Evolutionary conservation across 768 basidiomycete genomes (phyloP).

Genomic region (Boletus reticulatus): DNA sequence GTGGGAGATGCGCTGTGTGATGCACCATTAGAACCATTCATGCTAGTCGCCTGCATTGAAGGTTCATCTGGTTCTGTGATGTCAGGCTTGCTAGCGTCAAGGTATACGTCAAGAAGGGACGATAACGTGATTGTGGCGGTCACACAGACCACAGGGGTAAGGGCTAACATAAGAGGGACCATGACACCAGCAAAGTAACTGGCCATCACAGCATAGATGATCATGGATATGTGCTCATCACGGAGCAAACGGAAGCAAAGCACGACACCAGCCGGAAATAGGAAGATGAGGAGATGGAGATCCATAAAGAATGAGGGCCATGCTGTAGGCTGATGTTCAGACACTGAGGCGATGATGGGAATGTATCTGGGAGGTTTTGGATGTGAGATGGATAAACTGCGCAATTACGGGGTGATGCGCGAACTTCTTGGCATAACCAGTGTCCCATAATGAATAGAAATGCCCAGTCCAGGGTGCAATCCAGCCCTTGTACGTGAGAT

Average conservation of each 20-base stretch:
- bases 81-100: slow-evolving; percentile 79
- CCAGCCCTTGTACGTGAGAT: slow-evolving; percentile 92
- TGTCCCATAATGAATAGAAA: slow-evolving; percentile 99
- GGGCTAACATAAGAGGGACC: slow-evolving; percentile 97
- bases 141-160: slow-evolving; percentile 97
- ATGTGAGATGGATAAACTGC: not conserved
- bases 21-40: slow-evolving; percentile 12
- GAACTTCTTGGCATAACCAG: slow-evolving; percentile 97
- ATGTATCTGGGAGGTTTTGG: slow-evolving; percentile 60
- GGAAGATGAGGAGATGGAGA: slow-evolving; percentile 94
- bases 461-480: slow-evolving; percentile 99
- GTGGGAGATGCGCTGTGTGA: slow-evolving; percentile 23
- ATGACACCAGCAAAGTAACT: slow-evolving; percentile 99
- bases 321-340: slow-evolving; percentile 99
- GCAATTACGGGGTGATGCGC: slow-evolving; percentile 16
- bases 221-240: slow-evolving; percentile 97
- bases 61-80: slow-evolving; percentile 5
- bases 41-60: not conserved
- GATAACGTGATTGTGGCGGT: slow-evolving; percentile 89
- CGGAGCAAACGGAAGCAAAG: slow-evolving; percentile 92
- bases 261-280: slow-evolving; percentile 97
- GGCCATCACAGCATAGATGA: slow-evolving; percentile 94
- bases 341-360: slow-evolving; percentile 98
- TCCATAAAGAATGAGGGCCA: slow-evolving; percentile 99
- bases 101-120: slow-evolving; percentile 81